Percentiles rank a stretch among this genome's conserved stretches.
Conservation (phyloP, 148 eudicot genomes). For the Rhododendron henanense region DNA sequence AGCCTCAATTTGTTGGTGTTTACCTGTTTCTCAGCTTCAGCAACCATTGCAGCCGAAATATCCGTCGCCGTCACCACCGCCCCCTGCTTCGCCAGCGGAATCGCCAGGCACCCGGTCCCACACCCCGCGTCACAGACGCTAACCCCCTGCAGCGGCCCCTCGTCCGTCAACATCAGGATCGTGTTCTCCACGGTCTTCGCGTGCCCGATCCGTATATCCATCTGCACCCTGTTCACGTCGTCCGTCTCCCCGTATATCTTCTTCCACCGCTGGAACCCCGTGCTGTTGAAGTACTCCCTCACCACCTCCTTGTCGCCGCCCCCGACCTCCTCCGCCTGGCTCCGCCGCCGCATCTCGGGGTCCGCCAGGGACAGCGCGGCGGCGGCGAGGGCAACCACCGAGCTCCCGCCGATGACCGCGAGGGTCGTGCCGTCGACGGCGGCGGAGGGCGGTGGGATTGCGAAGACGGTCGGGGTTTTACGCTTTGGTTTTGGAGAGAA, state of each 20-base stretch:
- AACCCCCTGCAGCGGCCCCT: constrained; percentile 57
- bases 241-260: constrained; percentile 90
- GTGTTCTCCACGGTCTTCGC: constrained; percentile 89
- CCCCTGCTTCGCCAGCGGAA: constrained; percentile 81
- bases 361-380: constrained; percentile 66
- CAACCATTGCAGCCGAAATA: constrained; percentile 96
- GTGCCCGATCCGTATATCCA: constrained; percentile 82
- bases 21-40: constrained; percentile 80
- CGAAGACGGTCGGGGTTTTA: constrained; percentile 23
- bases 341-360: constrained; percentile 79
- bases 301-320: constrained; percentile 99
- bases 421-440: constrained; percentile 42
- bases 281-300: constrained; percentile 73
- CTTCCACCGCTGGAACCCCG: constrained; percentile 90
- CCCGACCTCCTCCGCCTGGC: constrained; percentile 89
- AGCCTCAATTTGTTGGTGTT: not conserved
- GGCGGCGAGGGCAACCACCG: constrained; percentile 70
- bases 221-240: constrained; percentile 81
- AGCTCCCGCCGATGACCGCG: constrained; percentile 65
- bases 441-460: constrained; percentile 38
- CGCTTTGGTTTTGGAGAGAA: constrained; percentile 10
- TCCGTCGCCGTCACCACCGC: constrained; percentile 82
- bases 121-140: constrained; percentile 95
- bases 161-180: constrained; percentile 67
- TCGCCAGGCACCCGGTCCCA: constrained; percentile 81